Base-by-base conservation (phyloP, 139 green algal genomes). In the Mychonastes homosphaera region DNA sequence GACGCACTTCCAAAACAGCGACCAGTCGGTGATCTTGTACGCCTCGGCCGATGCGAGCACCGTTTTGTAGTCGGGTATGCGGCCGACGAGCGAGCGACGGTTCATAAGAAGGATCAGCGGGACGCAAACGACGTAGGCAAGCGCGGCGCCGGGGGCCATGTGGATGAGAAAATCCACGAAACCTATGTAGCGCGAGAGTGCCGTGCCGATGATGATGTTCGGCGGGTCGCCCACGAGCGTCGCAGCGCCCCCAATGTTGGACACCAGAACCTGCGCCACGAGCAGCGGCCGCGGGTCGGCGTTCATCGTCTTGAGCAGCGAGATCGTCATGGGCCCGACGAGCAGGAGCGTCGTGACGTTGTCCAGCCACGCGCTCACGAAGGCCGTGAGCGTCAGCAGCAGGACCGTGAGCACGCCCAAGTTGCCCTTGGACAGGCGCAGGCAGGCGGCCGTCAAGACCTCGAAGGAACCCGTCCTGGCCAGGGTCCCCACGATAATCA, bases 271-370 rank as follows among this genome's bases (percentile, higher is more conserved):
- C 63, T 65, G 46, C 12, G 67, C 38, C 39, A 83, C 64, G 12
- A 83, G 57, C 52, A 78, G 35, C 13, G 75, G 75, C 33, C 70
- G 33, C 2, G 75, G 75, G 58, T 83, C 68, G 44, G 23, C 44
- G 15, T 70, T 66, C 6, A 69, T 46, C 16, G 62, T 59, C 21
- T 72, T 51, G 51, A 72, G 72, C 45, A 83, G 44, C 1, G 36
- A 58, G 38, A 83, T 71, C 29, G 67, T 73, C 44, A 83, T 73
- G 4, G 75, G 75, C 5, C 38, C 75, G 29, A 81, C 57, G 10
- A 81, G 66, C 27, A 82, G 56, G 67, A 82, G 72, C 0, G 75
- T 82, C 0, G 75, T 78, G 33, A 83, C 75, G 48, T 83, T 83
- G 61, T 83, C 75, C 35, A 83, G 54, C 39, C 70, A 81, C 3